These are phyloP conservation scores for Schizophyllum commune DNA, from an alignment of 1,284 basidiomycete genomes.

Conservation along the genomic window DNA sequence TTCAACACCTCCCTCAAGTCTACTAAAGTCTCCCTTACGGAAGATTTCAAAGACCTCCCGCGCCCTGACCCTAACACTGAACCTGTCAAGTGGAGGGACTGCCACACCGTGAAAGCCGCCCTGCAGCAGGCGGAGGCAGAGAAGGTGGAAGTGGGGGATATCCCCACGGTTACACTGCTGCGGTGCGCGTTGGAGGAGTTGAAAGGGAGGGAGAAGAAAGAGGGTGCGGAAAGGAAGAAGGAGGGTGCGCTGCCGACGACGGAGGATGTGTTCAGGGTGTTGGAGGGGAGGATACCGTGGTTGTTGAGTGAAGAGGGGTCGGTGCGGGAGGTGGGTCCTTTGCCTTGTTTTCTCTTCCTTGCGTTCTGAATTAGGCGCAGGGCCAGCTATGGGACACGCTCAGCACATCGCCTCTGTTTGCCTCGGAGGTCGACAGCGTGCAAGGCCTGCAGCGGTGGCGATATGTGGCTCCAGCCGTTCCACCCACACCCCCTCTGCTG, in stretches of 20 bases:
- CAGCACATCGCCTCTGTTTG: slow-evolving; percentile 43
- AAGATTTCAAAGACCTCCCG: slow-evolving; percentile 50
- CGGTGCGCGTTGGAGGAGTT: slow-evolving; percentile 54
- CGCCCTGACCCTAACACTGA: slow-evolving; percentile 42
- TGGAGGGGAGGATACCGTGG: slow-evolving; percentile 53
- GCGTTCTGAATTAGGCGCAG: slow-evolving; percentile 24
- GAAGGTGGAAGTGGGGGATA: slow-evolving; percentile 23
- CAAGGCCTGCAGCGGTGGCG: slow-evolving; percentile 39
- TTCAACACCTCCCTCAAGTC: slow-evolving; percentile 44
- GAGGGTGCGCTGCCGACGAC: slow-evolving; percentile 35
- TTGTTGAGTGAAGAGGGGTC: slow-evolving; percentile 41
- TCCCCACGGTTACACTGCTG: slow-evolving; percentile 48
- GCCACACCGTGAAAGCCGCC: slow-evolving; percentile 41
- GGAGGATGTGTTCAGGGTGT: slow-evolving; percentile 47
- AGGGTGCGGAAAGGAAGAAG: slow-evolving; percentile 15
- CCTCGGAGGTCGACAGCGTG: slow-evolving; percentile 13
- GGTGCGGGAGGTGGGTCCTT: slow-evolving; percentile 39
- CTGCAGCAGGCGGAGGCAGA: slow-evolving; percentile 22
- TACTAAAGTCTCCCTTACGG: slow-evolving; percentile 44
- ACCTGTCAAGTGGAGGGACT: slow-evolving; percentile 34
- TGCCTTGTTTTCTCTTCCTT: background rate
- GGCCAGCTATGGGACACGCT: slow-evolving; percentile 54
- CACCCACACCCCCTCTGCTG: slow-evolving; percentile 29
- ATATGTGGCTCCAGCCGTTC: slow-evolving; percentile 35
- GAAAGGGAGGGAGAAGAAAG: slow-evolving; percentile 25